Percentiles rank a stretch among this genome's conserved stretches.
Conservation (phyloP, 306 rosid genomes). For the Arachis hypogaea region DNA sequence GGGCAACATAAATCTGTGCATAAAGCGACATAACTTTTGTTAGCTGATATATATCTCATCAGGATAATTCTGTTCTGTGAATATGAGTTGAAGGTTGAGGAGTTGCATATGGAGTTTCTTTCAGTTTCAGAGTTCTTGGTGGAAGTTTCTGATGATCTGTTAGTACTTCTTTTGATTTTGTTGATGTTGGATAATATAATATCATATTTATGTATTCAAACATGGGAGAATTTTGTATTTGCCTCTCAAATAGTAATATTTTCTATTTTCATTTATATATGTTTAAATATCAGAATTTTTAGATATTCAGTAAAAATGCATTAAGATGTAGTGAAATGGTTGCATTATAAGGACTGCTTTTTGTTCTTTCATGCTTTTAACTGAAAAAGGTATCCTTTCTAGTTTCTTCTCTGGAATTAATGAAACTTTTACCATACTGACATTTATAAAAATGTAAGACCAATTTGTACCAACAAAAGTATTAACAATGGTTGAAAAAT, state of each 20-base stretch:
- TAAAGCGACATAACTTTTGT: background rate
- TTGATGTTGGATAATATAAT: constrained; percentile 24
- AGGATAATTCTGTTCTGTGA: constrained; percentile 47
- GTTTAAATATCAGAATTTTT: constrained; percentile 13
- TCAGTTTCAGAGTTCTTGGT: constrained; percentile 87
- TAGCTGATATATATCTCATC: constrained; percentile 27
- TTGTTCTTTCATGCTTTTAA: constrained; percentile 11
- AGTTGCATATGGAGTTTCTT: constrained; percentile 90
- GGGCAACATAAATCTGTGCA: constrained; percentile 24
- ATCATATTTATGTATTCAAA: constrained; percentile 4
- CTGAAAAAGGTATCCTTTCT: background rate
- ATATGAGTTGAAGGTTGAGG: constrained; percentile 68
- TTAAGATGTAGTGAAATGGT: constrained; percentile 3
- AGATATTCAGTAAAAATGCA: background rate
- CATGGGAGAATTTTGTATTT: constrained; percentile 17
- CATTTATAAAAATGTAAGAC: constrained; percentile 20
- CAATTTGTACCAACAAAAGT: background rate
- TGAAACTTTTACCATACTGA: constrained; percentile 16
- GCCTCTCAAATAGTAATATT: constrained; percentile 4
- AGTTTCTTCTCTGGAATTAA: background rate
- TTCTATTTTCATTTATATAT: background rate
- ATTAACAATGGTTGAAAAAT: constrained; percentile 2
- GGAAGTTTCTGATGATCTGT: constrained; percentile 94
- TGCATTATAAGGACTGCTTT: constrained; percentile 17
- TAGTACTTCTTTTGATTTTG: constrained; percentile 48